Percentiles rank a stretch among this genome's conserved stretches.
Conservation (phyloP, 169 alveolate genomes). For the Perkinsus olseni region DNA sequence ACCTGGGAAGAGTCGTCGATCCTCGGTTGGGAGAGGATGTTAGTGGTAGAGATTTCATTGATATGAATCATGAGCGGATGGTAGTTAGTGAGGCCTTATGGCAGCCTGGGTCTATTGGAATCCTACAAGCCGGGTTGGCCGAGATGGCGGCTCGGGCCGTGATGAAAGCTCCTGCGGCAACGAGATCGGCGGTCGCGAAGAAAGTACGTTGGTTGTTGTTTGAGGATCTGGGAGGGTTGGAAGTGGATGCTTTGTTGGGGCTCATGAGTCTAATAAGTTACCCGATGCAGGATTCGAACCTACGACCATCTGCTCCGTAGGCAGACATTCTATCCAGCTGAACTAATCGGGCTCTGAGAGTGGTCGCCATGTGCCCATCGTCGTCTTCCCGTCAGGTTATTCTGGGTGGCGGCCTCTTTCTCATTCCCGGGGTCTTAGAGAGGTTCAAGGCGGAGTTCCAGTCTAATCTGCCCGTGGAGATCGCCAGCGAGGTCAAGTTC, state of each 20-base stretch:
- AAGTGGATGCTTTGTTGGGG: too few species aligned
- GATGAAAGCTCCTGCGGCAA: neutral
- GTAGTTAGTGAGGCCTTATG: neutral
- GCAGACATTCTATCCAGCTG: slow-evolving; percentile 3
- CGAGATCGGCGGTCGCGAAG: neutral
- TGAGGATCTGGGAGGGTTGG: neutral
- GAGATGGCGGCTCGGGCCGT: neutral
- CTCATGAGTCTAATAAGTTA: too few species aligned
- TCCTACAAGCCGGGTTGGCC: neutral
- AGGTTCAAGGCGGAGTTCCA: neutral
- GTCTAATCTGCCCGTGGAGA: neutral
- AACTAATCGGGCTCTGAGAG: neutral
- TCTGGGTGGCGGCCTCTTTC: neutral
- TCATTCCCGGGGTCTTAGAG: neutral
- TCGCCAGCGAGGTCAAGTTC: neutral
- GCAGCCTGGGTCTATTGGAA: neutral
- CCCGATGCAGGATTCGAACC: slow-evolving; percentile 5
- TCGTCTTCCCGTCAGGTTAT: neutral
- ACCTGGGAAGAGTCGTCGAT: neutral
- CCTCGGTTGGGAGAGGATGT: neutral
- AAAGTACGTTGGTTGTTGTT: neutral
- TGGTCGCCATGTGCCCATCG: neutral
- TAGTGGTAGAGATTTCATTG: neutral
- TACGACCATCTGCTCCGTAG: slow-evolving; percentile 4
- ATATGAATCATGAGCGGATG: neutral